Evolutionary conservation across 169 alveolate genomes (phyloP), one percentile per base, ranked within the genome.

Genomic region (Plasmodium inui): DNA sequence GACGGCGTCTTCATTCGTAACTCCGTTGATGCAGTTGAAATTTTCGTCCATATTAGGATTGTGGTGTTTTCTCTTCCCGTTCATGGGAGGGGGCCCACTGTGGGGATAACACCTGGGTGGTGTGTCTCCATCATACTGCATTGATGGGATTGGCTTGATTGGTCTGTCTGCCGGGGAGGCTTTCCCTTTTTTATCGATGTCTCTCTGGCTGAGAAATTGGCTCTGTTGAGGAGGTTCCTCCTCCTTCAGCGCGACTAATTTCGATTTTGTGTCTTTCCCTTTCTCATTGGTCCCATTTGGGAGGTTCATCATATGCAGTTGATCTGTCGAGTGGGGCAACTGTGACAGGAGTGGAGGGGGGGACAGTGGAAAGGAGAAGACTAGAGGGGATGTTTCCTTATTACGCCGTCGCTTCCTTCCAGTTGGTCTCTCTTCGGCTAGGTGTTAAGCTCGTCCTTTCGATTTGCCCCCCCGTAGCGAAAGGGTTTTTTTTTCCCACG

Each of bases 291-390:
- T 81, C 34, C 55, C 89, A 81, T 44, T 55, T 17, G 22, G 39
- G 39, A 39, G 30, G 70, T 81, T 81, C 89, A 81, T 81, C 67
- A 81, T 81, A 81, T 14, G 22, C 19, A 32, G 30, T 17, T 9
- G 82, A 5, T 32, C 7, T 32, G 32, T 61, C 14, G 28, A 61
- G 34, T 1, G 26, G 26, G 2, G 32, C 74, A 61, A 61, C 55
- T 1, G 50, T 7, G 50, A 41, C 50, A 41, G 6, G 50, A n/a
- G n/a, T n/a, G 50, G 3, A 7, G 55, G 55, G 12, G 0, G 55
- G 55, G 17, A 12, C 1, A 12, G 12, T 44, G 55, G 55, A 44
- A 3, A 1, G 39, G 39, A 32, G 39, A 32, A 3, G 3, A 32
- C 39, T 1, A 1, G 39, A 3, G 3, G n/a, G n/a, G 55, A n/a